Evolutionary conservation across 495 filamentous ascomycete genomes (phyloP), one percentile per base, ranked within the genome.

Genomic region (Immersiella caudata): DNA sequence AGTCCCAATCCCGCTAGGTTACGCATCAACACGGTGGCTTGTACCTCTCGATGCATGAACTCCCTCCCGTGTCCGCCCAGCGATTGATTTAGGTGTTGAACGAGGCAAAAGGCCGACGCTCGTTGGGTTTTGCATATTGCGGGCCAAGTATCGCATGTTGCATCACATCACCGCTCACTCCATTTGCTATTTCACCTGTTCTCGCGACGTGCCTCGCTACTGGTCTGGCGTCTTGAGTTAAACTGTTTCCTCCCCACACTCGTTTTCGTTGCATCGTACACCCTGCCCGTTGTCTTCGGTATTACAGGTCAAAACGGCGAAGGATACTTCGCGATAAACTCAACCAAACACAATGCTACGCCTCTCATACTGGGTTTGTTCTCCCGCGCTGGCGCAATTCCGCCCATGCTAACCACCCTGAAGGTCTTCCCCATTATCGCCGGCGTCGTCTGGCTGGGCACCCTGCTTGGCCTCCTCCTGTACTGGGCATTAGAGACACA

Each of bases 381-480:
- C n/a, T 33, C 22, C 56, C 51, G 21, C 16, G 12, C 6, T 26
- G 2, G 0, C 51, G 14, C 24, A 40, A 25, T 11, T 26, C 60
- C 52, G 14, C 55, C 59, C 29, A 21, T 22, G 9, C 62, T 69
- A 69, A 61, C 36, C 6, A 58, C 90, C 16, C 16, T 46, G 11
- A 46, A 93, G 92, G 75, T 94, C 33, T 87, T 96, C 58, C 94
- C 94, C 54, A 78, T 97, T 60, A 83, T 97, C 61, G 92, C 91
- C 67, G 89, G 89, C 62, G 77, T 85, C 69, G 84, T 91, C 79
- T 97, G 94, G 94, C 84, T 96, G 59, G 85, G 87, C 82, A 88
- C 79, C 75, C 77, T 85, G 2, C 67, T 86, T 1, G 82, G 76
- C 27, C 80, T 85, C 8, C 71, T 83, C 51, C 71, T 86, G 70